These are phyloP conservation scores for Lasiodiplodia sp. DNA, from an alignment of 2,329 filamentous ascomycete genomes.

Conservation along the genomic window DNA sequence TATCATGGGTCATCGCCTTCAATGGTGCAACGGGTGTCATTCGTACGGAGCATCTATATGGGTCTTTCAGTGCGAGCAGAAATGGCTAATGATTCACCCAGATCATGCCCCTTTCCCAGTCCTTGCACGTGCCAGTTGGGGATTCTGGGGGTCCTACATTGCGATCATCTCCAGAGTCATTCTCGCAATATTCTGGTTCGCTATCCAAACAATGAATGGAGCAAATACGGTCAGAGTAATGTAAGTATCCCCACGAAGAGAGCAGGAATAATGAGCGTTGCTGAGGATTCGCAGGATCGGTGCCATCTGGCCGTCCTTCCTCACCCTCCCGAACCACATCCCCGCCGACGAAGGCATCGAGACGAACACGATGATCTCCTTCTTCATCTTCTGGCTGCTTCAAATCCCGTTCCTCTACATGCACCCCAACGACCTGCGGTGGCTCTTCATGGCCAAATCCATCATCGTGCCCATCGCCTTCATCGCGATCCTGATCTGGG, in stretches of 20 bases:
- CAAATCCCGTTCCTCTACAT: slow-evolving; percentile 64
- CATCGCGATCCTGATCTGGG: slow-evolving; percentile 69
- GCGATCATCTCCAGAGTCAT: slow-evolving; percentile 62
- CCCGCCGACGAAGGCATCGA: slow-evolving; percentile 61
- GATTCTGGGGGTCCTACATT: slow-evolving; percentile 64
- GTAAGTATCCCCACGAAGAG: slow-evolving; percentile 25
- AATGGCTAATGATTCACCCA: slow-evolving; percentile 35
- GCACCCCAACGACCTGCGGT: slow-evolving; percentile 61
- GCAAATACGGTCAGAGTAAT: slow-evolving; percentile 61
- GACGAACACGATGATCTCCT: slow-evolving; percentile 63
- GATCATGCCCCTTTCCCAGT: slow-evolving; percentile 65
- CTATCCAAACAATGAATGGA: slow-evolving; percentile 71
- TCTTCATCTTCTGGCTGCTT: slow-evolving; percentile 65
- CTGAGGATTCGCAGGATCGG: slow-evolving; percentile 42
- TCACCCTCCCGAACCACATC: slow-evolving; percentile 60
- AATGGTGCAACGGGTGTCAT: slow-evolving; percentile 61
- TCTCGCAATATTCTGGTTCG: slow-evolving; percentile 68
- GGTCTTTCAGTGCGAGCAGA: not conserved
- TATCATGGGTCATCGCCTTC: slow-evolving; percentile 66
- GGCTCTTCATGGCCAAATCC: slow-evolving; percentile 58
- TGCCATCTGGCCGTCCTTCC: slow-evolving; percentile 66
- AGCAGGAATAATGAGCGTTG: not conserved
- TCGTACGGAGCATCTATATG: slow-evolving; percentile 31
- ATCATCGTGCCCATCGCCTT: slow-evolving; percentile 64
- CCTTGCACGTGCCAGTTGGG: slow-evolving; percentile 62